Conservation (phyloP, 208 protist genomes). For the Wallacemonas rigidus region DNA sequence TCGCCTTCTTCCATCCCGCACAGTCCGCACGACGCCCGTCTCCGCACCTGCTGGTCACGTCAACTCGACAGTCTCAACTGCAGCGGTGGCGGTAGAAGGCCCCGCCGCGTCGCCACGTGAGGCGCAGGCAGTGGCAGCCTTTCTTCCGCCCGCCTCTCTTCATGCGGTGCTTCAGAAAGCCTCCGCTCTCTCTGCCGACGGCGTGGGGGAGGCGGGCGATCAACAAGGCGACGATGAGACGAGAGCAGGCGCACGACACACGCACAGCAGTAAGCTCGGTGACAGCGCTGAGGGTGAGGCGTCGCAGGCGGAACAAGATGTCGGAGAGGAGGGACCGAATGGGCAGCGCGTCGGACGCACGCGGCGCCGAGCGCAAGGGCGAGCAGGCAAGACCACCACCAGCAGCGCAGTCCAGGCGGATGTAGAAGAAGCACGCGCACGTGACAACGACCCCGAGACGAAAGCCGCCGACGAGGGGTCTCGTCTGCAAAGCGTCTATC, state of each 20-base stretch:
- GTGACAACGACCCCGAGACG: not conserved
- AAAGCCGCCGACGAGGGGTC: not conserved
- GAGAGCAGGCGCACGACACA: too few relatives aligned
- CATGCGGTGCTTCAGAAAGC: not conserved
- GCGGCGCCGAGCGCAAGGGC: too few relatives aligned
- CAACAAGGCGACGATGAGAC: not conserved
- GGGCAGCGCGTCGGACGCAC: too few relatives aligned
- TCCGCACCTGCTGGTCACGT: not conserved
- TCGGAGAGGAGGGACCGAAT: too few relatives aligned
- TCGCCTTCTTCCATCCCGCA: slow-evolving; percentile 26
- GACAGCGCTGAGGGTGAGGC: too few relatives aligned
- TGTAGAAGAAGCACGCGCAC: not conserved
- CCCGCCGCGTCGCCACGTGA: slow-evolving; percentile 9
- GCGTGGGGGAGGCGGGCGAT: slow-evolving; percentile 24
- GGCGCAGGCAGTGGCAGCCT: slow-evolving; percentile 42
- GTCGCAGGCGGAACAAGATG: too few relatives aligned
- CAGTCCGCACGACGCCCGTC: not conserved
- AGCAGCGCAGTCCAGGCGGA: not conserved
- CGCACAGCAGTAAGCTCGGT: too few relatives aligned
- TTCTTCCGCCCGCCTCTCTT: slow-evolving; percentile 39
- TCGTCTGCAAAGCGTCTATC: not conserved
- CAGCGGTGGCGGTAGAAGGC: not conserved
- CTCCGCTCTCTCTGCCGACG: slow-evolving; percentile 26
- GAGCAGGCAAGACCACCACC: too few relatives aligned
- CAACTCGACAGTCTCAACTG: not conserved